phyloP scores from a whole-genome alignment of 495 filamentous ascomycete genomes.

The Aspergillus campestris region DNA sequence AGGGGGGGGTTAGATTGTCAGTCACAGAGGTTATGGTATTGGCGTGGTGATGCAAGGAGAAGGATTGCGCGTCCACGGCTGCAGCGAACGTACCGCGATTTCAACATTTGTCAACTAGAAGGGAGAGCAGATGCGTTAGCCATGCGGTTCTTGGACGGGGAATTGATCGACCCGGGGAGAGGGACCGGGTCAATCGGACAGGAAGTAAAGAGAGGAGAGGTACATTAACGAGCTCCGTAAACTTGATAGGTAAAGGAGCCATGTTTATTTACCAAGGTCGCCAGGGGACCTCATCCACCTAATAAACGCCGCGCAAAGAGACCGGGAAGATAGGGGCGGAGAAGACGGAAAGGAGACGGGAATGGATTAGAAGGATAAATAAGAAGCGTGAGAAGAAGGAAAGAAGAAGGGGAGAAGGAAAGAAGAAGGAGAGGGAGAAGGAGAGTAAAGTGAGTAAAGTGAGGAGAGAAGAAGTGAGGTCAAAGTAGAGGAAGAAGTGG shows the following conservation, averaged over 20 bases:
- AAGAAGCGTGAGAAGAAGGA: constrained; percentile 9
- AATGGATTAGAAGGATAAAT: constrained; percentile 6
- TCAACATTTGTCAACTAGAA: constrained; percentile 65
- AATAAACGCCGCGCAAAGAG: constrained; percentile 38
- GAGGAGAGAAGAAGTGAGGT: constrained; percentile 14
- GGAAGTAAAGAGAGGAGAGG: constrained; percentile 14
- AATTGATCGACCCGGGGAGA: constrained; percentile 1
- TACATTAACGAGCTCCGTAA: constrained; percentile 88
- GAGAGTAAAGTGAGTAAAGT: constrained; percentile 13
- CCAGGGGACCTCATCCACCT: constrained; percentile 43
- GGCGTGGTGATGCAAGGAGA: constrained; percentile 1
- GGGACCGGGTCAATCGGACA: not conserved
- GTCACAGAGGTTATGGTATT: constrained; percentile 16
- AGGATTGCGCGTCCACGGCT: constrained; percentile 5
- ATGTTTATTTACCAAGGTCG: constrained; percentile 50
- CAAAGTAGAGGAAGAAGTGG: not conserved
- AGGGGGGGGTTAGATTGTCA: constrained; percentile 24
- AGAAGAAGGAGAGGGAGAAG: constrained; percentile 13
- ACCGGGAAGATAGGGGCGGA: constrained; percentile 17
- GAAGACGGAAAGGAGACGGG: constrained; percentile 8
- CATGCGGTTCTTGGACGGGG: not conserved
- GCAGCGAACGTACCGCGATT: constrained; percentile 59
- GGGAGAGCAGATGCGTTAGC: constrained; percentile 16
- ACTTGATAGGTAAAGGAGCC: constrained; percentile 85
- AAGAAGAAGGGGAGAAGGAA: constrained; percentile 12